These are phyloP conservation scores for Hymenoscyphus fructigenus DNA, from an alignment of 2,329 filamentous ascomycete genomes.

Conservation along the genomic window DNA sequence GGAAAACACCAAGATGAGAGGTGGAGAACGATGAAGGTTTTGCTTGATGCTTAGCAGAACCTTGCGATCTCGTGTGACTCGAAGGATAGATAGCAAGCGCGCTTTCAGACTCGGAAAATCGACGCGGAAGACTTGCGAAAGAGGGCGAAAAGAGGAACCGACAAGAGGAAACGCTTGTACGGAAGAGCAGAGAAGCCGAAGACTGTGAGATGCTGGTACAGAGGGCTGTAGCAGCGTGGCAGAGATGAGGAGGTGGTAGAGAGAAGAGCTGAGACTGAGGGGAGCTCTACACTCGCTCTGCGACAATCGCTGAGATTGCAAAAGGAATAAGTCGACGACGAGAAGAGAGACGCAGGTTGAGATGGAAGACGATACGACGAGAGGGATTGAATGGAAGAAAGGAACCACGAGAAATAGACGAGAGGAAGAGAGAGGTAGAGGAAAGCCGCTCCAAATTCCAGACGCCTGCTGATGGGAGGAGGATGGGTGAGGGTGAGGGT, in stretches of 20 bases:
- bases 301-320: neutral
- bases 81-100: slow-evolving; percentile 34
- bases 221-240: slow-evolving; percentile 22
- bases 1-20: slow-evolving; percentile 24
- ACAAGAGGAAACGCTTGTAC: slow-evolving; percentile 31
- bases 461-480: slow-evolving; percentile 32
- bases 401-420: slow-evolving; percentile 33
- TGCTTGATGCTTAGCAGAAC: slow-evolving; percentile 26
- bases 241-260: slow-evolving; percentile 14
- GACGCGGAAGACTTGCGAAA: slow-evolving; percentile 29
- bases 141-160: slow-evolving; percentile 31
- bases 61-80: slow-evolving; percentile 32
- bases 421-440: slow-evolving; percentile 36
- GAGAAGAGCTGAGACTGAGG: neutral
- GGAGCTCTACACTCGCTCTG: slow-evolving; percentile 3
- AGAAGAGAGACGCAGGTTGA: slow-evolving; percentile 2
- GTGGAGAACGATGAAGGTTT: slow-evolving; percentile 24
- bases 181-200: slow-evolving; percentile 25
- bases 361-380: slow-evolving; percentile 6
- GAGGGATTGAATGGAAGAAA: slow-evolving; percentile 31
- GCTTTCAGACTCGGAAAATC: slow-evolving; percentile 31
- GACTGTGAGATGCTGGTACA: slow-evolving; percentile 29
- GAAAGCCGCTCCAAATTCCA: slow-evolving; percentile 36
- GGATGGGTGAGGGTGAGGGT: slow-evolving; percentile 19
- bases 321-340: slow-evolving; percentile 3